Evolutionary conservation across 2,329 filamentous ascomycete species (phyloP), one percentile per base, ranked within the genome.

Genomic region (Diaporthe eres): DNA sequence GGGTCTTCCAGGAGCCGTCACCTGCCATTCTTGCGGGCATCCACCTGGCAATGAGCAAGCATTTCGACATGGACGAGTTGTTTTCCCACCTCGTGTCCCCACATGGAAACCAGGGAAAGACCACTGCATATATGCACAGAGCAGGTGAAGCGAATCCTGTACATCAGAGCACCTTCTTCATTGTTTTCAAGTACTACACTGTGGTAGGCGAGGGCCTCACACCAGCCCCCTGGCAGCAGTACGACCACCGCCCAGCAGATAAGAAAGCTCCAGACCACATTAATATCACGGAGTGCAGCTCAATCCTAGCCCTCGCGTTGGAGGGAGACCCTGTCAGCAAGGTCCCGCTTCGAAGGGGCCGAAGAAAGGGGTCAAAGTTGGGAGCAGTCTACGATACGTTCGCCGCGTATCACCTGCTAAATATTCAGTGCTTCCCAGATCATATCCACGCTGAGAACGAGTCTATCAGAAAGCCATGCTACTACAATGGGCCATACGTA

Each of bases 121-220:
- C 84, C 1, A 83, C 82, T 37, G 87, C 89, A 12, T 85, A 88
- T 74, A 87, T 89, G 83, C 84, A 88, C 76, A 85, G 89, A 37
- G 87, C 88, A n/a, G 91, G 84, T 71, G 81, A 85, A 22, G 77
- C 82, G 3, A 84, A 87, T 39, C 79, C 83, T 6, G 83, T 88
- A 10, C 87, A 87, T 17, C 90, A 90, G 78, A 85, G 88, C 9
- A 89, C 88, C 10, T 92, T 92, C 80, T 88, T 92, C 78, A 92
- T 93, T 80, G 89, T 87, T 57, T 92, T 93, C 80, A 92, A 92
- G 78, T 93, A 92, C 80, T 92, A 91, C 79, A 92, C 91, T 7
- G 85, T 92, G 9, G 87, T 92, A 17, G 88, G 87, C 2, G 85
- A 89, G 6, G 87, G 87, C 5, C 87, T 90, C 55, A 85, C 86